phyloP scores from a whole-genome alignment of 768 basidiomycete genomes.

The Auricularia cornea region DNA sequence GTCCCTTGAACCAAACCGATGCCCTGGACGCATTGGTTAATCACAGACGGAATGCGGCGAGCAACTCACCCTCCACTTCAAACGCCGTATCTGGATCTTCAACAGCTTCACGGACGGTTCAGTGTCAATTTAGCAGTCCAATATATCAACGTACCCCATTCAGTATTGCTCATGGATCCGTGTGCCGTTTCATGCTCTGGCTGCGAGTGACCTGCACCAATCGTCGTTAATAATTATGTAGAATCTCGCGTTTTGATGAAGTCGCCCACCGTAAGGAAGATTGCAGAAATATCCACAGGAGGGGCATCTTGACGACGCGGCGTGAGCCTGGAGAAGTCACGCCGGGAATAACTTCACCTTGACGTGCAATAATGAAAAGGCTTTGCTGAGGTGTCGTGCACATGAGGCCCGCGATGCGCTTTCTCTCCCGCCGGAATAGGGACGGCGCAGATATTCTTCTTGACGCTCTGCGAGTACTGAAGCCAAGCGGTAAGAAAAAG shows the following conservation, averaged over 20 bases:
- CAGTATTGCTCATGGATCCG: constrained; percentile 20
- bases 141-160: neutral
- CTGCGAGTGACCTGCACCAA: constrained; percentile 43
- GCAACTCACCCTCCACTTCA: constrained; percentile 38
- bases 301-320: constrained; percentile 35
- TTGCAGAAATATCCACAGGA: constrained; percentile 53
- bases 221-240: too few relatives aligned
- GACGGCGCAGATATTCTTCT: constrained; percentile 42
- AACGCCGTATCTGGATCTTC: constrained; percentile 40
- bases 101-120: constrained; percentile 30
- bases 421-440: constrained; percentile 35
- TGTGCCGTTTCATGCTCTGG: constrained; percentile 55
- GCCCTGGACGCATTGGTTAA: neutral
- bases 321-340: too few relatives aligned
- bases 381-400: constrained; percentile 35
- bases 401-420: constrained; percentile 39
- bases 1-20: neutral
- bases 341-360: too few relatives aligned
- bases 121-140: neutral
- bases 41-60: too few relatives aligned
- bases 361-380: constrained; percentile 49
- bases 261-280: constrained; percentile 29
- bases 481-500: neutral
- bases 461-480: constrained; percentile 51
- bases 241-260: too few relatives aligned